Evolutionary conservation across 805 yeast species (phyloP).

Genomic region (Sungouiozyma intestinalis): DNA sequence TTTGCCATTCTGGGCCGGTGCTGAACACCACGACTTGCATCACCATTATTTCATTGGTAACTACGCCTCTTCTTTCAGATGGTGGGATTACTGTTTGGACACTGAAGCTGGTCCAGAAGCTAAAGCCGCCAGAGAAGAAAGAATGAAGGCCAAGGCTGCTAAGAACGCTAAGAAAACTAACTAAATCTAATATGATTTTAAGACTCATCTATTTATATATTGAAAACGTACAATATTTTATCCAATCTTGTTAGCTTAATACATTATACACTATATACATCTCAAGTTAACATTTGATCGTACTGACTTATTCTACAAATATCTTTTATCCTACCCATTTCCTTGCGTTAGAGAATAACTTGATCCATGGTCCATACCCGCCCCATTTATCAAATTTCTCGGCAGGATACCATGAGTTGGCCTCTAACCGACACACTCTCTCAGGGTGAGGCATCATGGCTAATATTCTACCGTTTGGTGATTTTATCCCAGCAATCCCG

Average conservation of each 20-base stretch:
- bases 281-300: neutral
- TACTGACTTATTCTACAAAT: neutral
- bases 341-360: constrained; percentile 86
- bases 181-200: neutral
- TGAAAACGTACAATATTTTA: neutral
- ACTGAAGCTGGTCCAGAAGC: constrained; percentile 89
- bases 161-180: constrained; percentile 28
- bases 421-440: constrained; percentile 77
- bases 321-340: constrained; percentile 59
- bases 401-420: constrained; percentile 85
- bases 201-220: neutral
- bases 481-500: constrained; percentile 86
- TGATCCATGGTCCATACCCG: constrained; percentile 90
- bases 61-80: constrained; percentile 88
- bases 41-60: constrained; percentile 94
- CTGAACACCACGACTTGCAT: constrained; percentile 95
- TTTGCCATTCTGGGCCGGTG: constrained; percentile 96
- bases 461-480: constrained; percentile 87
- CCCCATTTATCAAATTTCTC: constrained; percentile 54
- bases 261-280: neutral
- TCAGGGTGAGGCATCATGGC: constrained; percentile 99
- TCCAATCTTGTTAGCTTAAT: too few species aligned
- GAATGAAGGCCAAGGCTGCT: constrained; percentile 48
- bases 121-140: constrained; percentile 59
- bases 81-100: constrained; percentile 84